Conservation (phyloP, 805 yeast genomes). For the Saccharomycopsis babjevae region DNA sequence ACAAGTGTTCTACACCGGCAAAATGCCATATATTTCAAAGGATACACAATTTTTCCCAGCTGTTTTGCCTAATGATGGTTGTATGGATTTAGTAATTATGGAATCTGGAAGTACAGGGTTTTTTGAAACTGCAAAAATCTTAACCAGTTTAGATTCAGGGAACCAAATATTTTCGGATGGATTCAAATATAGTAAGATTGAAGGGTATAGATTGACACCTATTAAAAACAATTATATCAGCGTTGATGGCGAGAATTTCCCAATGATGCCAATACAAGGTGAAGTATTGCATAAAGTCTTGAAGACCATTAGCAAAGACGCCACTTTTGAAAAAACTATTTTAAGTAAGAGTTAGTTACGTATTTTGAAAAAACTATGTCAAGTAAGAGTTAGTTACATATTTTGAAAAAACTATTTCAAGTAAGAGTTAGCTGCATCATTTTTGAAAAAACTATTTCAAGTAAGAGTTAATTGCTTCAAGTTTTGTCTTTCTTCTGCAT, state of each 20-base stretch:
- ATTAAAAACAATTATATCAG: slow-evolving; percentile 45
- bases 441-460: too few species aligned
- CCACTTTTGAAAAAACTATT: slow-evolving; percentile 43
- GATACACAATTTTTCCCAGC: slow-evolving; percentile 89
- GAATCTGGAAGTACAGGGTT: slow-evolving; percentile 49
- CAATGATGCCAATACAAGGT: slow-evolving; percentile 70
- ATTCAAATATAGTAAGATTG: slow-evolving; percentile 65
- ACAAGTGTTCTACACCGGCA: slow-evolving; percentile 78
- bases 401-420: too few species aligned
- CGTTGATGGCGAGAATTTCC: slow-evolving; percentile 85
- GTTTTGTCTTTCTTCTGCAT: too few species aligned
- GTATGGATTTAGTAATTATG: slow-evolving; percentile 70
- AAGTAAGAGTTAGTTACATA: too few species aligned
- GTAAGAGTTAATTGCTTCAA: too few species aligned
- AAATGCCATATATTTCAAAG: slow-evolving; percentile 81
- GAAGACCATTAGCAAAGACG: slow-evolving; percentile 52
- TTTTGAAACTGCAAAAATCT: slow-evolving; percentile 44
- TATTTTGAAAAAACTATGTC: too few species aligned
- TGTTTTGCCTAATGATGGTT: slow-evolving; percentile 81
- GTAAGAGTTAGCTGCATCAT: too few species aligned
- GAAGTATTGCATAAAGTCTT: slow-evolving; percentile 63
- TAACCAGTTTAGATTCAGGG: slow-evolving; percentile 65
- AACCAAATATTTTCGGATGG: slow-evolving; percentile 59
- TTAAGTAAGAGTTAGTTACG: too few species aligned
- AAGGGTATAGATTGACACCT: slow-evolving; percentile 71